Conservation (phyloP, 495 filamentous ascomycete species). For the Hypoxylon fragiforme region DNA sequence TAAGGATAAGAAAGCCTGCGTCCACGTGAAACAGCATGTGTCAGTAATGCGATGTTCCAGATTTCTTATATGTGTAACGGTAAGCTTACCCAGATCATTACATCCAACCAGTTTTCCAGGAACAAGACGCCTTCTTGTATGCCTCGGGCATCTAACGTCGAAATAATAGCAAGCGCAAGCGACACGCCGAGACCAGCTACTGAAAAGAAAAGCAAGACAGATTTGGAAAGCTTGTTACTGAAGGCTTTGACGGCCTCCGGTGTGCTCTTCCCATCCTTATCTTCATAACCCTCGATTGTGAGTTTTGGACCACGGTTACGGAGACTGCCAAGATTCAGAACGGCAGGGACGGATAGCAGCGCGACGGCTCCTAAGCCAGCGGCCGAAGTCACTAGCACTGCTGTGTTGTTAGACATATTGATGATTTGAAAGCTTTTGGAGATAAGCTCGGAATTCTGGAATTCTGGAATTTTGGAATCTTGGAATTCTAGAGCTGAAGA, state of each 20-base stretch:
- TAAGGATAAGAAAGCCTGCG: conserved; percentile 47
- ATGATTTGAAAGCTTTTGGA: conserved; percentile 16
- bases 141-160: conserved; percentile 32
- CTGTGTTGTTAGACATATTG: conserved; percentile 39
- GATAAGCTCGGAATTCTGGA: conserved; percentile 19
- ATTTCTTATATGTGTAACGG: conserved; percentile 17
- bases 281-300: conserved; percentile 54
- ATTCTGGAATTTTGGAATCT: not conserved
- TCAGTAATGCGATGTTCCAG: conserved; percentile 11
- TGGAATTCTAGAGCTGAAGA: conserved; percentile 11
- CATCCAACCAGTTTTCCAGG: conserved; percentile 47
- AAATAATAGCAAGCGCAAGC: conserved; percentile 47
- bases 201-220: conserved; percentile 47
- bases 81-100: conserved; percentile 51
- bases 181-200: conserved; percentile 51
- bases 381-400: conserved; percentile 34
- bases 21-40: conserved; percentile 18
- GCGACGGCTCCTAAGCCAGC: conserved; percentile 42
- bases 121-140: conserved; percentile 29
- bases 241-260: conserved; percentile 57
- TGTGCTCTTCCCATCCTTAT: conserved; percentile 65
- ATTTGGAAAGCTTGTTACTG: conserved; percentile 54
- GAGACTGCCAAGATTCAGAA: conserved; percentile 35
- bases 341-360: conserved; percentile 44
- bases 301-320: conserved; percentile 36